Evolutionary conservation across 176 grass and related monocot genomes (phyloP).

Genomic region (Sorghum bicolor): Sorghum_bicolor_NCBIv3 NC_012870.2:78053001-78053500

Average conservation of each 20-base stretch:
- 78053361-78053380: background rate
- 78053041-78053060: slow-evolving; percentile 34
- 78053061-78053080: slow-evolving; percentile 44
- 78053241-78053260: slow-evolving; percentile 38
- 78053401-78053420: slow-evolving; percentile 60
- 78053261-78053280: slow-evolving; percentile 30
- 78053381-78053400: slow-evolving; percentile 23
- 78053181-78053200: slow-evolving; percentile 96
- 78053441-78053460: slow-evolving; percentile 24
- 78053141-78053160: slow-evolving; percentile 27
- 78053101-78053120: slow-evolving; percentile 82
- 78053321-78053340: slow-evolving; percentile 29
- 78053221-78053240: slow-evolving; percentile 43
- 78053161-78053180: slow-evolving; percentile 63
- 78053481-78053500: slow-evolving; percentile 31
- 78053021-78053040: slow-evolving; percentile 47
- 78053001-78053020: slow-evolving; percentile 84
- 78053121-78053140: slow-evolving; percentile 45
- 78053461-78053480: slow-evolving; percentile 39
- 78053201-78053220: slow-evolving; percentile 43
- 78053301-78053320: slow-evolving; percentile 75
- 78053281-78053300: slow-evolving; percentile 39
- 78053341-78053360: slow-evolving; percentile 4
- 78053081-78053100: slow-evolving; percentile 98
- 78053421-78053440: slow-evolving; percentile 44